Evolutionary conservation across 2,329 filamentous ascomycete species (phyloP), one percentile per base, ranked within the genome.

Genomic region (Trichoderma koningii): DNA sequence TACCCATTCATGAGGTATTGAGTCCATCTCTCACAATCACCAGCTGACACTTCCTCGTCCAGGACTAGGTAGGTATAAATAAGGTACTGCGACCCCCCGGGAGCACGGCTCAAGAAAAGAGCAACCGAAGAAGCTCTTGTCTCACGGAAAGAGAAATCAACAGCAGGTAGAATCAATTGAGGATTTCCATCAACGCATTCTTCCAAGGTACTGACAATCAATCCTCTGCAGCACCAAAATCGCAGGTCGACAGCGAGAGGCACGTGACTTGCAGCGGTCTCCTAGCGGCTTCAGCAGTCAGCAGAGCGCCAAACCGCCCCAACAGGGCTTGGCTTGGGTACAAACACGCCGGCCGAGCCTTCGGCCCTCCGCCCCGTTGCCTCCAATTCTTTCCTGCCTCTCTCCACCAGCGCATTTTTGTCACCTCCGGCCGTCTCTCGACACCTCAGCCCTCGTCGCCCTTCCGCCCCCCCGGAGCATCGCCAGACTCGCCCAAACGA

Each of bases 371-470:
- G 68, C 68, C 72, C 70, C 72, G 69, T 72, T 62, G 70, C 74
- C 75, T 76, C 74, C 75, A 76, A 76, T 77, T 77, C 77, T 78
- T 76, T 76, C 74, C 73, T 76, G 72, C 65, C 68, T 70, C 73
- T 71, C 71, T 73, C 71, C 70, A 73, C 71, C 71, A 68, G 72
- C 73, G 71, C 72, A 73, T 76, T 76, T 73, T 75, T 74, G 71
- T 73, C 71, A 72, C 71, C 71, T 72, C 70, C 73, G 69, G 70
- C 71, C 70, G 73, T 73, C 72, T 73, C 71, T 71, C 73, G 71
- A 73, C 72, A 71, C 73, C 73, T 71, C 72, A 73, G 67, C 70
- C 71, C 70, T 73, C 73, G 69, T 70, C 68, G 66, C 69, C 68
- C 71, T 64, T 66, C 65, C 68, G 68, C 59, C 59, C 59, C 59